Base-by-base conservation (phyloP, 208 protist species). In the Leishmania turanica region DNA sequence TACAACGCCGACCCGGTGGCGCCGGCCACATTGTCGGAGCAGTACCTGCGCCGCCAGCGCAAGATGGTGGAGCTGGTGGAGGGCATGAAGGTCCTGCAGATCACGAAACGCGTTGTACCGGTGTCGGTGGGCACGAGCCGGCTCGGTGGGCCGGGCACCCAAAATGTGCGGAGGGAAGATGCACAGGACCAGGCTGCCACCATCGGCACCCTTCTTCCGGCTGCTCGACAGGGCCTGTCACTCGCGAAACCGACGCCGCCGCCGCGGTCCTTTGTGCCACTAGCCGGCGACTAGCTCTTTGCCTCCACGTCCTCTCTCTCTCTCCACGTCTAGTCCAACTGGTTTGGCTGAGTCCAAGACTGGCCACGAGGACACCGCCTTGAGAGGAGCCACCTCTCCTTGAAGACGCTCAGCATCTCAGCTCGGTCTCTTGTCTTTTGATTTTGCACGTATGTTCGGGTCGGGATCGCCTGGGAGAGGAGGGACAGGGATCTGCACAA, bases 11-110 rank as follows among this genome's bases (percentile, higher is more conserved):
- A 92, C 34, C 80, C 83, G 21, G 64, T 83, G n/a, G 70, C 64
- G 11, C 72, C 79, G 21, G 79, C 78, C 34, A 45, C 62, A 1
- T 66, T 81, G 4, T 78, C 70, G 13, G 62, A 83, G 34, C 66
- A 84, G 34, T 78, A 87, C 27, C 64, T 72, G 54, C 89, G 84
- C 45, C 87, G 87, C n/a, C 87, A 91, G 75, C 72, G 88, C n/a
- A 77, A 84, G 64, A 89, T 93, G 83, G 76, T 90, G 13, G 80
- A 84, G 27, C 54, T 92, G 17, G 70, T 90, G 58, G 80, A 90
- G 73, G 80, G 84, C 54, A 83, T 95, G 72, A 91, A 91, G 79
- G 84, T 80, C 37, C 56, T 91, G 45, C 86, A 86, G 64, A 76
- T 54, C 15, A 81, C 86, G 51, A 92, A 89, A 58, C 75, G 80